Percentiles rank a stretch among this genome's conserved stretches.
Conservation (phyloP, 192 early-diverging fungal genomes). For the Podila minutissima region DNA sequence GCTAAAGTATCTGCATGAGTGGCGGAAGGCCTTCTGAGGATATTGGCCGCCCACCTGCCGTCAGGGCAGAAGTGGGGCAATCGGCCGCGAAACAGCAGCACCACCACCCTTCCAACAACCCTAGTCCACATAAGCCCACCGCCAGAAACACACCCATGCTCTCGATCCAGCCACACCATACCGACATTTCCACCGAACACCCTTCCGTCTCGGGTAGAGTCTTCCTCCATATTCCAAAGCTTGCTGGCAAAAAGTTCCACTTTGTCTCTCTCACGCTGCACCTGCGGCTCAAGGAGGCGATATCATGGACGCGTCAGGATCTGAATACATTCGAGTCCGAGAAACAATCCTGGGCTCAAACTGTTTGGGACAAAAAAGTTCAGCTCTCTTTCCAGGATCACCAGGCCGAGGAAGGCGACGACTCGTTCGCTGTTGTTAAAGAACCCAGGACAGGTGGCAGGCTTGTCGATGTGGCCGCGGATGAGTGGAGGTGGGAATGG, state of each 20-base stretch:
- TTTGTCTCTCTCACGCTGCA: slow-evolving; percentile 40
- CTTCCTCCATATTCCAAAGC: slow-evolving; percentile 21
- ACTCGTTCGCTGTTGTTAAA: neutral
- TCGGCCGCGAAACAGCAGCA: neutral
- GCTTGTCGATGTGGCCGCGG: neutral
- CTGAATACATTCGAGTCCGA: slow-evolving; percentile 33
- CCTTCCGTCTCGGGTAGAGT: slow-evolving; percentile 28
- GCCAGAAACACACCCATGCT: slow-evolving; percentile 2
- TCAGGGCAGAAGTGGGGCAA: neutral
- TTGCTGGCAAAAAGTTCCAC: slow-evolving; percentile 23
- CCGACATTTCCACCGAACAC: slow-evolving; percentile 18
- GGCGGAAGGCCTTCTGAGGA: neutral
- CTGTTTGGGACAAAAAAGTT: slow-evolving; percentile 41
- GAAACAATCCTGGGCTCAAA: slow-evolving; percentile 26
- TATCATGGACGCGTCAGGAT: slow-evolving; percentile 31
- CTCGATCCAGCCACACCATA: slow-evolving; percentile 24
- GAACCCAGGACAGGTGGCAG: neutral
- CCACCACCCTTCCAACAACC: neutral
- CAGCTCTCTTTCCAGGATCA: slow-evolving; percentile 14
- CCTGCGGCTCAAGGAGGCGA: slow-evolving; percentile 35
- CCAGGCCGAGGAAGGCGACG: slow-evolving; percentile 18
- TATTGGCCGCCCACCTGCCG: neutral
- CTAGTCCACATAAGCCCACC: neutral
- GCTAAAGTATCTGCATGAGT: neutral
- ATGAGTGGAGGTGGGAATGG: slow-evolving; percentile 50